Percentiles rank a stretch among this genome's conserved stretches.
Evolutionary conservation across 1,284 basidiomycete species (phyloP).

Genomic region (Puccinia triticina): DNA sequence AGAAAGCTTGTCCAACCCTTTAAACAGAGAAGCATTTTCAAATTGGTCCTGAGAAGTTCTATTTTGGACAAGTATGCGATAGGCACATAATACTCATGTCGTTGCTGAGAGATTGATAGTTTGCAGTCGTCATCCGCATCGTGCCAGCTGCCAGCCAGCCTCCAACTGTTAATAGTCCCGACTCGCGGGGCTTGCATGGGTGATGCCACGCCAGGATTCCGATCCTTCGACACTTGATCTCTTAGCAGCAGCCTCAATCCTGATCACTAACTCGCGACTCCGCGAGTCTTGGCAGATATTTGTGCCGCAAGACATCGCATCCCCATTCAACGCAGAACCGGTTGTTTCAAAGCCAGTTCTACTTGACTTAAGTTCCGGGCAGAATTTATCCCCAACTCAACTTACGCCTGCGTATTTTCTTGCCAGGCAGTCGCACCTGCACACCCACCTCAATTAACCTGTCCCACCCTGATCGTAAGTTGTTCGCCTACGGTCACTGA

Average conservation of each 20-base stretch:
- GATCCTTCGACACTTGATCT: background rate
- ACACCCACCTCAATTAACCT: background rate
- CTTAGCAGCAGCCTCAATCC: background rate
- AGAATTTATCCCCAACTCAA: background rate
- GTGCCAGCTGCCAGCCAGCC: background rate
- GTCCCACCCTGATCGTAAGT: background rate
- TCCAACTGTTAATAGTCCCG: background rate
- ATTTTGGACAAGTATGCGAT: background rate
- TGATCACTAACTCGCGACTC: background rate
- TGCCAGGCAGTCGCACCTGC: background rate
- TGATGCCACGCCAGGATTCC: background rate
- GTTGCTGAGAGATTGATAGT: constrained; percentile 3
- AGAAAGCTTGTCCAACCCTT: no score
- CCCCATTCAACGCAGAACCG: background rate
- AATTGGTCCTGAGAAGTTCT: background rate
- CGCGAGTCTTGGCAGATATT: background rate
- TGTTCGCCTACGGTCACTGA: background rate
- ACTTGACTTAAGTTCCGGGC: background rate
- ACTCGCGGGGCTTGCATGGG: background rate
- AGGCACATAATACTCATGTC: background rate
- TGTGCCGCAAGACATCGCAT: background rate
- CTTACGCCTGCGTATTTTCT: no score
- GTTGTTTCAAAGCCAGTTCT: background rate
- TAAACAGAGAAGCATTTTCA: background rate
- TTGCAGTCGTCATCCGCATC: constrained; percentile 4